These are phyloP conservation scores for Annulohypoxylon maeteangense DNA, from an alignment of 495 filamentous ascomycete species.

Conservation along the genomic window DNA sequence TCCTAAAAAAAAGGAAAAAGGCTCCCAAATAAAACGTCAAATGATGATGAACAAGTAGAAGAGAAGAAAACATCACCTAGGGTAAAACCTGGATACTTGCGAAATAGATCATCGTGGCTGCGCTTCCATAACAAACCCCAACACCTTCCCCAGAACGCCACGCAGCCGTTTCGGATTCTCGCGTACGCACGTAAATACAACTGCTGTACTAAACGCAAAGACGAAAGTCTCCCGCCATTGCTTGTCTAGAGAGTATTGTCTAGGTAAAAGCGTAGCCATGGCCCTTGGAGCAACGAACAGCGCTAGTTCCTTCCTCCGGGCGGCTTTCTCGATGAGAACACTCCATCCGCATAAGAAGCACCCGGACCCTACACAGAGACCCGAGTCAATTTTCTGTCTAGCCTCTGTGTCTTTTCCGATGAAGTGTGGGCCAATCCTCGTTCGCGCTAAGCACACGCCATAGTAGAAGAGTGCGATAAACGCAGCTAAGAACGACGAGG, in stretches of 20 bases:
- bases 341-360: constrained; percentile 89
- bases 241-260: constrained; percentile 73
- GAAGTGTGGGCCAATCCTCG: constrained; percentile 78
- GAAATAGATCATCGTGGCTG: constrained; percentile 27
- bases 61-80: background rate
- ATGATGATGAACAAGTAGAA: background rate
- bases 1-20: background rate
- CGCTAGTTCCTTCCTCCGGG: constrained; percentile 78
- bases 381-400: constrained; percentile 62
- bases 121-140: constrained; percentile 64
- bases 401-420: constrained; percentile 60
- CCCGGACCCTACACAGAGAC: constrained; percentile 78
- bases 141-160: constrained; percentile 76
- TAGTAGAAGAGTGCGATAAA: constrained; percentile 91
- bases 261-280: constrained; percentile 78
- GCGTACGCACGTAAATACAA: constrained; percentile 76
- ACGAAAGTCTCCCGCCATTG: constrained; percentile 79
- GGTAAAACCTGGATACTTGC: background rate
- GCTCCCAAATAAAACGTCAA: background rate
- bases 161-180: constrained; percentile 74
- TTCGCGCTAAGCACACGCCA: constrained; percentile 83
- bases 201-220: constrained; percentile 78
- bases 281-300: constrained; percentile 90
- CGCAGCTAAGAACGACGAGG: constrained; percentile 82
- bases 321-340: constrained; percentile 75